Evolutionary conservation across 2,329 filamentous ascomycete genomes (phyloP), one percentile per base, ranked within the genome.

Genomic region (Neophaeococcomyces aloes): DNA sequence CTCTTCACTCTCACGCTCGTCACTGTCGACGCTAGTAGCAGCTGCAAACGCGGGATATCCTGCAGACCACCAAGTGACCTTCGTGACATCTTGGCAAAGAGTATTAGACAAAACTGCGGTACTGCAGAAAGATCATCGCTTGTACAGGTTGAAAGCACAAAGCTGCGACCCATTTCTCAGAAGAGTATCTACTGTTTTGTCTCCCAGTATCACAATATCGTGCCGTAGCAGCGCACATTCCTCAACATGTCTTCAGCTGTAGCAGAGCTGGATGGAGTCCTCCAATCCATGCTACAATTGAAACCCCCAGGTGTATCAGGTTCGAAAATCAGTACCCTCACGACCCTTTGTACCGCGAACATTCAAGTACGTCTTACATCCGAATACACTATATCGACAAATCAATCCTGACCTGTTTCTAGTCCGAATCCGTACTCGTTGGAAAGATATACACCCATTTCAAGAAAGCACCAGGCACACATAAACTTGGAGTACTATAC

Each of bases 401-500:
- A 27, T 47, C 35, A 48, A n/a, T 42, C 49, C 59, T 61, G 58
- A 61, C 53, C 13, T 42, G 38, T 47, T 38, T 46, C 47, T 69
- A 95, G 91, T 89, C 84, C 66, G 89, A 96, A 70, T 91, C 86
- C 43, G 80, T 88, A 57, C 79, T 98, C 60, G 86, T 96, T 57
- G 87, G 94, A 65, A 95, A 94, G 65, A 83, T 98, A 60, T 94
- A 85, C 69, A 93, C 88, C 54, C 88, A 95, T 61, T 93, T 96
- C 75, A 94, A 93, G 68, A 94, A 91, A 67, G 82, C 88, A 55
- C 86, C 86, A 48, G 79, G 79, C 63, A 94, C 87, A 63, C 89
- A 98, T 77, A 98, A 98, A 70, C 77, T 98, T 66, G 91, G 91
- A 69, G 88, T 95, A 61, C 81, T 98, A 70, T 98, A 98, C 81